phyloP scores from a whole-genome alignment of 192 early-diverging fungal genomes.

The Kappamyces sp. region DNA sequence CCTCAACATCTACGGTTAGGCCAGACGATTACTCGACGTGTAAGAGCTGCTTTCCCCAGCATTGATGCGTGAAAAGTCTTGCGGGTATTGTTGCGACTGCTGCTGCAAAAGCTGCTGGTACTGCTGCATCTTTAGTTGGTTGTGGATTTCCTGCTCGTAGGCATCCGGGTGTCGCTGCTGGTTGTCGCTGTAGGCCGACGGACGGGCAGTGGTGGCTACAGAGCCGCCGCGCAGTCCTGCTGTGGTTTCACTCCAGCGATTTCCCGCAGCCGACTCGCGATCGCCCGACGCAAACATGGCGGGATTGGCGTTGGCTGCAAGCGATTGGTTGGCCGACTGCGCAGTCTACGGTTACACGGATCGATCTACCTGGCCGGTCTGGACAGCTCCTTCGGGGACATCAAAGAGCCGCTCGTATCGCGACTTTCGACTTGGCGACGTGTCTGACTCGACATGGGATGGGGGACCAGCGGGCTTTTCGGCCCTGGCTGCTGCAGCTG shows the following conservation, averaged over 20 bases:
- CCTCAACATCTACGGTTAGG: too few species aligned
- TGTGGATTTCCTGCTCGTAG: too few species aligned
- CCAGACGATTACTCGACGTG: too few species aligned
- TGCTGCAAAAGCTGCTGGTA: too few species aligned
- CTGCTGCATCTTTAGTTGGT: too few species aligned
- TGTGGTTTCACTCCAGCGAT: background rate
- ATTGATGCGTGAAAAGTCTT: too few species aligned
- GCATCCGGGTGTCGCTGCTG: too few species aligned
- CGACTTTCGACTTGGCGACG: constrained; percentile 6
- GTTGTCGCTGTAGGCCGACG: too few species aligned
- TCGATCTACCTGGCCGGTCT: background rate
- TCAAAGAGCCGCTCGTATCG: constrained; percentile 12
- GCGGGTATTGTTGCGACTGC: too few species aligned
- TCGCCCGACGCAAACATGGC: background rate
- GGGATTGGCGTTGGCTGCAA: background rate
- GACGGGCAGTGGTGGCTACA: background rate
- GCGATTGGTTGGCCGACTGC: background rate
- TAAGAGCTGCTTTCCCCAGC: too few species aligned
- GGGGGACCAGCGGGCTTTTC: constrained; percentile 7
- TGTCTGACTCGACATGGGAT: background rate
- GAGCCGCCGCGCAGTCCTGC: background rate
- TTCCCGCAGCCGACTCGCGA: background rate
- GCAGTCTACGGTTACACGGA: background rate
- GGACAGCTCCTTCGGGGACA: background rate
- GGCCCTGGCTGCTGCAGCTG: background rate